phyloP scores from a whole-genome alignment of 1,284 basidiomycete genomes.

The Sporisorium sorghi region DNA sequence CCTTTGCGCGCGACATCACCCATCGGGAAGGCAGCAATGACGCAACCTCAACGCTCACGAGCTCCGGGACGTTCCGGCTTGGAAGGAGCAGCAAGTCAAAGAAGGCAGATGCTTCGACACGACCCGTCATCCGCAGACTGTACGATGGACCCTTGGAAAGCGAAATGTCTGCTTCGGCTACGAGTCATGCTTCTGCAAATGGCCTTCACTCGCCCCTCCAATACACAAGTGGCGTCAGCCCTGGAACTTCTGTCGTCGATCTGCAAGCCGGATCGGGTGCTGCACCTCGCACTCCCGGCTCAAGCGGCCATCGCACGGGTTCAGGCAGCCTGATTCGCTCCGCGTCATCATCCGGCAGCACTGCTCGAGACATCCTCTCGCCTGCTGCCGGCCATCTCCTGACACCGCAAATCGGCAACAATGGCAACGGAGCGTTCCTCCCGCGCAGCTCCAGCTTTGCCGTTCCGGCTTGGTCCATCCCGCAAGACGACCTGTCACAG shows the following conservation, averaged over 20 bases:
- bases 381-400: constrained; percentile 14
- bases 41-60: constrained; percentile 8
- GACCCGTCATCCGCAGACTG: constrained; percentile 42
- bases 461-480: constrained; percentile 30
- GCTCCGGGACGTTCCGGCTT: constrained; percentile 28
- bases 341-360: constrained; percentile 30
- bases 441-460: constrained; percentile 27
- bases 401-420: constrained; percentile 20
- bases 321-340: constrained; percentile 21
- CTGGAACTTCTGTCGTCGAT: constrained; percentile 25
- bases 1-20: constrained; percentile 37
- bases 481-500: constrained; percentile 38
- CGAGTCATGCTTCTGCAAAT: neutral
- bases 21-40: constrained; percentile 30
- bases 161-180: constrained; percentile 22
- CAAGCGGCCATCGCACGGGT: constrained; percentile 9
- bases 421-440: constrained; percentile 14
- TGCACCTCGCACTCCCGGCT: constrained; percentile 8
- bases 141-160: constrained; percentile 35
- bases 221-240: constrained; percentile 28
- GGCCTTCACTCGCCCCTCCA: constrained; percentile 13
- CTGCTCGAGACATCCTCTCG: constrained; percentile 28
- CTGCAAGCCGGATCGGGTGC: constrained; percentile 7
- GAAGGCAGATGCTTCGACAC: constrained; percentile 17
- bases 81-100: constrained; percentile 33